A percentile compares a stretch with the other conserved stretches of the same genome.
phyloP scores from a whole-genome alignment of 139 green algal species.

The Chlamydomonas asymmetrica region DNA sequence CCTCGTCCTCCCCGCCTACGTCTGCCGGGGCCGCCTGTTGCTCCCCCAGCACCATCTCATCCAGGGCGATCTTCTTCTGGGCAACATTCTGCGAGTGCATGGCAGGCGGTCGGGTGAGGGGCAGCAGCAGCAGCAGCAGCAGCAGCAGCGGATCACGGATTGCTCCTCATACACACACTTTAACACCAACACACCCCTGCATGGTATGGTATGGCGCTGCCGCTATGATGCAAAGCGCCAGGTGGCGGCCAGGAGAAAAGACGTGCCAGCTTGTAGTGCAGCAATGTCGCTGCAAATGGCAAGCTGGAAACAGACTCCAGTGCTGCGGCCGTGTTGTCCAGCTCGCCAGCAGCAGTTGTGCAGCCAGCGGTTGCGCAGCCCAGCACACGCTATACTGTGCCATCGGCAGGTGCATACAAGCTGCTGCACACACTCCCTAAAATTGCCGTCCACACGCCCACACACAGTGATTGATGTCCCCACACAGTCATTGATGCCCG shows the following conservation, averaged over 20 bases:
- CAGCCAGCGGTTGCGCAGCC: no score
- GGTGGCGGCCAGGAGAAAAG: no score
- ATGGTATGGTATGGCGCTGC: neutral
- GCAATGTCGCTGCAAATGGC: slow-evolving; percentile 64
- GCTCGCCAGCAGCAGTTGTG: no score
- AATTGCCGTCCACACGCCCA: slow-evolving; percentile 7
- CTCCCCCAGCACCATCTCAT: slow-evolving; percentile 43
- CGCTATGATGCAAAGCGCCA: no score
- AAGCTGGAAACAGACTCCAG: no score
- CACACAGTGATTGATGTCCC: neutral
- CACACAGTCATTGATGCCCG: neutral
- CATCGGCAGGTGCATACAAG: no score
- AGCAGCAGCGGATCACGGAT: neutral
- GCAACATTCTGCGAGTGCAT: slow-evolving; percentile 59
- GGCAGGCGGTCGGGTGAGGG: neutral
- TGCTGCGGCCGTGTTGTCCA: no score
- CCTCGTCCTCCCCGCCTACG: slow-evolving; percentile 2
- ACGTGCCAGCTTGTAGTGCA: neutral
- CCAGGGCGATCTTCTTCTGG: slow-evolving; percentile 85
- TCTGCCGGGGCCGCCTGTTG: slow-evolving; percentile 16
- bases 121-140: neutral
- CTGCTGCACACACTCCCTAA: neutral
- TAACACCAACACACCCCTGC: no score
- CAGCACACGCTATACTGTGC: no score
- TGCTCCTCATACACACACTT: no score